Conservation (phyloP, 2,329 filamentous ascomycete genomes). For the Calonectria crousiana region DNA sequence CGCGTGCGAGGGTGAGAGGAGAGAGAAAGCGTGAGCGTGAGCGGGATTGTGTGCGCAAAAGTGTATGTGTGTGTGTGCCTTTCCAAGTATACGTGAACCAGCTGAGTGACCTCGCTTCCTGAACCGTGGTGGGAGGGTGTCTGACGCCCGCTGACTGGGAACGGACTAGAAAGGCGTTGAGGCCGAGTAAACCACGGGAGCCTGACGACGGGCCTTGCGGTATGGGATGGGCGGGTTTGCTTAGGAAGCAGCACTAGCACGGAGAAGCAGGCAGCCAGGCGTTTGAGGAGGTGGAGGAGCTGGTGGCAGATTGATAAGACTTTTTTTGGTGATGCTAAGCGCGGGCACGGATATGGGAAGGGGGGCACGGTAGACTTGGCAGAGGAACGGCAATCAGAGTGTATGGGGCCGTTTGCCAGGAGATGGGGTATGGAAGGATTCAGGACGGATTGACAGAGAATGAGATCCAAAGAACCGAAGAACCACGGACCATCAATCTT, state of each 20-base stretch:
- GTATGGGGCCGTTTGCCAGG: conserved; percentile 16
- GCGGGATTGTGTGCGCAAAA: conserved; percentile 4
- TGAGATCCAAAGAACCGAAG: not conserved
- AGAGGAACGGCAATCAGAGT: conserved; percentile 9
- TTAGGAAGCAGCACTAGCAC: conserved; percentile 16
- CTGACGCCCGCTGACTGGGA: conserved; percentile 26
- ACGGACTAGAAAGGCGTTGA: conserved; percentile 5
- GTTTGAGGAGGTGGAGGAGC: conserved; percentile 5
- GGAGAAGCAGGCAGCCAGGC: conserved; percentile 7
- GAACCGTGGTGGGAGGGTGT: conserved; percentile 10
- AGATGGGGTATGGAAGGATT: not conserved
- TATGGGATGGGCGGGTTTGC: conserved; percentile 12
- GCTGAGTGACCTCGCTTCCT: conserved; percentile 17
- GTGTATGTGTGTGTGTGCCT: not conserved
- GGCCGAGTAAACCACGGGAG: conserved; percentile 13
- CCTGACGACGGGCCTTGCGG: conserved; percentile 13
- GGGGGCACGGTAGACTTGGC: conserved; percentile 10
- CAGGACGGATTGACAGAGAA: conserved; percentile 1
- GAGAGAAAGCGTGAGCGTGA: conserved; percentile 21
- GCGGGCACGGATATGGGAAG: conserved; percentile 12
- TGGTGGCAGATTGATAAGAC: conserved; percentile 27
- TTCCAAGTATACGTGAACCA: not conserved
- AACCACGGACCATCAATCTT: conserved; percentile 21
- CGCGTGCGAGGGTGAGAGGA: conserved; percentile 29
- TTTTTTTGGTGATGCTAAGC: conserved; percentile 12